Evolutionary conservation across 2,329 filamentous ascomycete species (phyloP).

Genomic region (Penicillium freii): DNA sequence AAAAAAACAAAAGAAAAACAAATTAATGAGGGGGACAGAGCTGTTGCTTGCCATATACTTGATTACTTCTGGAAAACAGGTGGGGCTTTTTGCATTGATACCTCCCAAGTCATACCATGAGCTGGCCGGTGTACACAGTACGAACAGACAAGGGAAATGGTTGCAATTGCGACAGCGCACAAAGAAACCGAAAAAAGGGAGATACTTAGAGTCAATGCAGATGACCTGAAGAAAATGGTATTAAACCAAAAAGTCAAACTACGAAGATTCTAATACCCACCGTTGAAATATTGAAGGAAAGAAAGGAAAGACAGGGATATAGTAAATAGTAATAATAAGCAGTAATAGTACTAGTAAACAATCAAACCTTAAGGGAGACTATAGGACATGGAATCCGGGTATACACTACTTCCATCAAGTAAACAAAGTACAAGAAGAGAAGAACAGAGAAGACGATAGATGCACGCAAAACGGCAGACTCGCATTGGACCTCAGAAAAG

Average conservation of each 20-base stretch:
- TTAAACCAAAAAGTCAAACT: not conserved
- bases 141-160: not conserved
- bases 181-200: not conserved
- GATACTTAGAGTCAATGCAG: conserved; percentile 11
- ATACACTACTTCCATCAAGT: not conserved
- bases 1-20: conserved; percentile 9
- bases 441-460: not conserved
- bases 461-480: not conserved
- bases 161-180: conserved; percentile 21
- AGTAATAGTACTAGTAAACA: not conserved
- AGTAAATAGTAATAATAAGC: not conserved
- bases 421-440: not conserved
- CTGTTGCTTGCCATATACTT: conserved; percentile 19
- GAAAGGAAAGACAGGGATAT: not conserved
- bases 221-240: conserved; percentile 14
- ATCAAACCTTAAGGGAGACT: not conserved
- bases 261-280: conserved; percentile 6
- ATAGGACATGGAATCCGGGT: not conserved
- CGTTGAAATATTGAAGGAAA: not conserved
- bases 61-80: conserved; percentile 24
- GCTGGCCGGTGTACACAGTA: conserved; percentile 14
- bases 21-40: conserved; percentile 14
- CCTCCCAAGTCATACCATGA: conserved; percentile 15
- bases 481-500: not conserved
- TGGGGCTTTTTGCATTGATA: conserved; percentile 29